Evolutionary conservation across 2,329 filamentous ascomycete species (phyloP), one percentile per base, ranked within the genome.

Genomic region (Diaporthe destruens): DNA sequence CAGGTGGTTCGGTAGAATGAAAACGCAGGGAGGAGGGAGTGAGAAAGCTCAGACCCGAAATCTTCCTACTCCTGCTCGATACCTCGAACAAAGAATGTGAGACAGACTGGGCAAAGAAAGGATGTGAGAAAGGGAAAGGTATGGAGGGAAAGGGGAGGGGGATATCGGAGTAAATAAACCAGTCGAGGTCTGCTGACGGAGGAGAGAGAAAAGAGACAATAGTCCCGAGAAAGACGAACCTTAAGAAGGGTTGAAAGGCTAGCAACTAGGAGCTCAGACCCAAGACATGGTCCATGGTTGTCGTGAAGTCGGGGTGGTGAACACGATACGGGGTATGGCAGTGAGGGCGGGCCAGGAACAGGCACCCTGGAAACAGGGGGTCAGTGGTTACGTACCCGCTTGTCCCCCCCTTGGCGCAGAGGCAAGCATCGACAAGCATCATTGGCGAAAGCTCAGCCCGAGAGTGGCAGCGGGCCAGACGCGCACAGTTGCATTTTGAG

Each of bases 1-100:
- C 76, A 78, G 77, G 76, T 79, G 78, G 78, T 55, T 55, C 7
- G 23, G 44, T 39, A 71, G 44, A 61, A 23, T 29, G 53, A 47
- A 71, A 47, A 71, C 29, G 54, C 25, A 71, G 69, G 63, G 66
- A 66, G 55, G 61, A 54, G 34, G 56, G 71, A 53, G 42, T 49
- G 67, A 72, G 51, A 68, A 25, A 51, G 49, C 54, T 74, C 71
- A 44, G 53, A 63, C 72, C 71, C 67, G 69, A 56, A 47, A n/a
- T 23, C 39, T 69, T 55, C 72, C 65, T 72, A 65, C 67, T 69
- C 36, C 57, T 75, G 72, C 71, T 66, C 63, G 69, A 71, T 59
- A 66, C 53, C 61, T 66, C 42, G 63, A 69, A 72, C 55, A 72
- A 68, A 70, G 44, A 66, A 56, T 39, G 44, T 71, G 32, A 57